Percentiles rank a stretch among this genome's conserved stretches.
These are phyloP conservation scores for Coccomyxa sp. DNA, from an alignment of 139 green algal genomes.

Conservation along the genomic window DNA sequence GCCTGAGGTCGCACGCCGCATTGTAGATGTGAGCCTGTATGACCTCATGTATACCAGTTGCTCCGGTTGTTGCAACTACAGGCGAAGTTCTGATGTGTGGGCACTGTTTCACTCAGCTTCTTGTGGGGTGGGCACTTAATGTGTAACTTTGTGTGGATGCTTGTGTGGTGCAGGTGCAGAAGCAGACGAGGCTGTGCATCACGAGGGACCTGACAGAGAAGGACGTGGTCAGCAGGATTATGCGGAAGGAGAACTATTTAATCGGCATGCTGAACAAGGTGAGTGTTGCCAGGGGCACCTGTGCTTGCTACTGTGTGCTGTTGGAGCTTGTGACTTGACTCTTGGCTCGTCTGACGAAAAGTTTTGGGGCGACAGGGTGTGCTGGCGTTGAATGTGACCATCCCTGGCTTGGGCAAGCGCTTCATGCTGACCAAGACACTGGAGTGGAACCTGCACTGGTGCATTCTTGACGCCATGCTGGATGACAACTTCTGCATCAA, in stretches of 20 bases:
- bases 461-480: constrained; percentile 82
- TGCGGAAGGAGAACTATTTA: constrained; percentile 95
- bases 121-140: too few species aligned
- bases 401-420: constrained; percentile 43
- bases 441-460: constrained; percentile 92
- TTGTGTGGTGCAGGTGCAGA: constrained; percentile 52
- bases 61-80: too few species aligned
- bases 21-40: constrained; percentile 53
- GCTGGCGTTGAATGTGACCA: constrained; percentile 54
- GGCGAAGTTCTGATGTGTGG: too few species aligned
- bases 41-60: too few species aligned
- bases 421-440: constrained; percentile 89
- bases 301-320: not conserved
- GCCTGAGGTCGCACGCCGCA: constrained; percentile 75
- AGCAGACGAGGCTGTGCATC: constrained; percentile 68
- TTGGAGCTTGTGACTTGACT: not conserved
- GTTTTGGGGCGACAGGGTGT: constrained; percentile 34
- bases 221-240: constrained; percentile 86
- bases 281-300: too few species aligned
- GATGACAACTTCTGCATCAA: constrained; percentile 74
- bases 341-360: not conserved
- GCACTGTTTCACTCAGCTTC: too few species aligned
- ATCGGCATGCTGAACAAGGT: constrained; percentile 79
- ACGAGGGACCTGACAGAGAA: constrained; percentile 77
- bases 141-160: not conserved